Evolutionary conservation across 2,329 filamentous ascomycete species (phyloP), one percentile per base, ranked within the genome.

Genomic region (Neopestalotiopsis sp.): DNA sequence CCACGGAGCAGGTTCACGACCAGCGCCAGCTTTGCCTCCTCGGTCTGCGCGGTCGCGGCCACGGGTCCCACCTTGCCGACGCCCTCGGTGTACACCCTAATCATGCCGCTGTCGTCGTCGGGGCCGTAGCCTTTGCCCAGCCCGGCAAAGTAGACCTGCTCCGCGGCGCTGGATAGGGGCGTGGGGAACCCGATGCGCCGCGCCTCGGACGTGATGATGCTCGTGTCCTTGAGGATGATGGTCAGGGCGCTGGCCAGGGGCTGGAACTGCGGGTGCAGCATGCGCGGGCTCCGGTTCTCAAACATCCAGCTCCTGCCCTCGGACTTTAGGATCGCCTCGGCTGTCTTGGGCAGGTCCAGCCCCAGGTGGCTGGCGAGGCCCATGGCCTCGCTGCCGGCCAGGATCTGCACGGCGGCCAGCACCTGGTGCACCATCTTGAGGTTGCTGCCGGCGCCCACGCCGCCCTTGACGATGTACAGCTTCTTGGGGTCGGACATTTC

Each of bases 131-230:
- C 91, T 56, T 87, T 85, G 30, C 86, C 82, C 7, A 92, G 78
- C 14, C 85, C 89, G 34, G 87, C 79, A 67, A 91, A 85, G 75
- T 91, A 92, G 34, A 87, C 84, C 77, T 92, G 89, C 79, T 93
- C 91, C 12, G 90, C 90, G 0, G 85, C 83, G 49, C 85, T 86
- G 67, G 87, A 88, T 75, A 93, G 86, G 0, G 89, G 89, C 1
- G 86, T 86, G 0, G 89, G 85, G 76, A 91, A 92, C 34, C 83
- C 81, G 67, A 82, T 79, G 57, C 87, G 81, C 24, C 89, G 83
- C 1, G 90, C 89, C 69, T 89, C 89, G 32, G 88, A 86, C 1
- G 90, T 92, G 76, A 93, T 91, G 78, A 93, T 93, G 64, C 87
- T 85, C 75, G 83, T 81, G 76, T 90, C 88, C 79, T 90, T 90